Base-by-base conservation (phyloP, 495 filamentous ascomycete genomes). In the Evansstolkia leycettana region DNA sequence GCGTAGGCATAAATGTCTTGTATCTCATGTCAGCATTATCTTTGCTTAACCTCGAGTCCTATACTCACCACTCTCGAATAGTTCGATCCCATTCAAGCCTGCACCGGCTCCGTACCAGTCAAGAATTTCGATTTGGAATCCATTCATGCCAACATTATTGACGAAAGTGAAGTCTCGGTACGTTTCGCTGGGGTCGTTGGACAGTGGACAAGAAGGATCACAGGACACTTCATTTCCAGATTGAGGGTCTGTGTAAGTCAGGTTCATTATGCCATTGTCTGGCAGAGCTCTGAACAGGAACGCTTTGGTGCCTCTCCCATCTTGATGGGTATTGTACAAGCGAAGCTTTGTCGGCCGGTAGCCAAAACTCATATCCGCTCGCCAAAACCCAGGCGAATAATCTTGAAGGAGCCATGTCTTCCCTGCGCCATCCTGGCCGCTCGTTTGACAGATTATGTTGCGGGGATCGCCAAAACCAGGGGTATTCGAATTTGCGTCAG, bases 131-230 rank as follows among this genome's bases (percentile, higher is more conserved):
- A 99, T 70, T 41, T 78, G 70, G 50, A 99, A 85, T n/a, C 68
- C 72, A 45, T 75, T 76, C 88, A 95, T 95, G 26, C 84, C 87
- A 40, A 96, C 73, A 5, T 50, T 53, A 51, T 95, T 93, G 25
- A 90, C 82, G 45, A 99, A 90, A 30, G 69, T 65, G 55, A 96
- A 99, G 41, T 99, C 90, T 52, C 94, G 85, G 37, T 74, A 86
- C 30, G 70, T 60, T 31, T 80, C 60, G 5, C 51, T 63, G 16
- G 72, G 48, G 51, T 77, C 69, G 41, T 72, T 62, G 33, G 84
- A 82, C 36, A 99, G 70, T 6, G 85, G 80, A 42, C 90, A 99
- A 41, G 69, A 62, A 33, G 71, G 73, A 24, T 87, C 83, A 57
- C 90, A 98, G 31, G 63, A 70, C 18, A 60, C 60, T 28, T 78